A percentile compares a stretch with the other conserved stretches of the same genome.
Conservation (phyloP, 305 asterid genomes). For the Rubia tinctorum region DNA sequence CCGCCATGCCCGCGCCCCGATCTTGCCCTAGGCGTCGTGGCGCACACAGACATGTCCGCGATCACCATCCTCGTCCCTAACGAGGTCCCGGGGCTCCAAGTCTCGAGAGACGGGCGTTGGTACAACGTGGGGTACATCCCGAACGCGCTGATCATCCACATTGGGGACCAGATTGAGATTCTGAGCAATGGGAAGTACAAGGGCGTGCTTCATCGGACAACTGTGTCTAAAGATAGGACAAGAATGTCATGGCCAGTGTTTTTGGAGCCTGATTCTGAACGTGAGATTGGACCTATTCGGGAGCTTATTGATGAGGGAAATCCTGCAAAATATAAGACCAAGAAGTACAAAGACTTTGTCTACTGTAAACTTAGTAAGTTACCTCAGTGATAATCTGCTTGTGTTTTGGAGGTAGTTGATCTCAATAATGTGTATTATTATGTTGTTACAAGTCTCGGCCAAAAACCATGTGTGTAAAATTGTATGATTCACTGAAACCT, state of each 20-base stretch:
- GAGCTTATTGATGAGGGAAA: constrained; percentile 30
- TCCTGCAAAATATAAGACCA: constrained; percentile 38
- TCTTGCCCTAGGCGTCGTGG: constrained; percentile 51
- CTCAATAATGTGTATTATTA: too few relatives aligned
- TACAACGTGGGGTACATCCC: constrained; percentile 50
- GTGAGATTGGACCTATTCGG: constrained; percentile 38
- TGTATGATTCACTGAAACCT: too few relatives aligned
- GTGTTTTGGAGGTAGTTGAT: too few relatives aligned
- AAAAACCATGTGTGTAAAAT: too few relatives aligned
- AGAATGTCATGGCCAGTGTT: constrained; percentile 70
- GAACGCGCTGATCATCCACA: constrained; percentile 51
- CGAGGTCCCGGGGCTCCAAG: constrained; percentile 62
- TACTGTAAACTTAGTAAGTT: constrained; percentile 34
- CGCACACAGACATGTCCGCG: constrained; percentile 50
- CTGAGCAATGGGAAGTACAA: constrained; percentile 51
- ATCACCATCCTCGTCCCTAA: constrained; percentile 57
- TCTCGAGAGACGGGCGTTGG: constrained; percentile 42
- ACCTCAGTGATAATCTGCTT: too few relatives aligned
- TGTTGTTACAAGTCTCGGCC: too few relatives aligned
- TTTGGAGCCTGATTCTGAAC: constrained; percentile 46
- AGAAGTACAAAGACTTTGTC: constrained; percentile 45
- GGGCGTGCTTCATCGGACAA: constrained; percentile 44
- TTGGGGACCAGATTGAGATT: constrained; percentile 64
- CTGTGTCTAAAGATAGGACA: constrained; percentile 42
- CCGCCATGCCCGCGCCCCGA: constrained; percentile 69